Percentiles rank a stretch among this genome's conserved stretches.
phyloP scores from a whole-genome alignment of 108 stramenopile species.

The Epipyxis sp. region DNA sequence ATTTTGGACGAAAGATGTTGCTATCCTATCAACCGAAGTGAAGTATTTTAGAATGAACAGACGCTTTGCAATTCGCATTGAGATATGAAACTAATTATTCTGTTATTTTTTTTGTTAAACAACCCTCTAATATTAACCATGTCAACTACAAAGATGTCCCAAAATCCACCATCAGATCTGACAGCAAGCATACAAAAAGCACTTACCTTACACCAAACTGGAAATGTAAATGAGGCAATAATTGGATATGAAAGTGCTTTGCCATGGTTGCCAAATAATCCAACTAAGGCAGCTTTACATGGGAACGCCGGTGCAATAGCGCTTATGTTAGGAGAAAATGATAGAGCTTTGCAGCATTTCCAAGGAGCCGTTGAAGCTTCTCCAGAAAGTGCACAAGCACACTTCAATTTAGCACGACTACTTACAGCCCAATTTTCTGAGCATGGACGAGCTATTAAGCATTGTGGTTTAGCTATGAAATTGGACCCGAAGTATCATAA shows the following conservation, averaged over 20 bases:
- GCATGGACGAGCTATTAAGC: slow-evolving; percentile 15
- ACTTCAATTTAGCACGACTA: slow-evolving; percentile 15
- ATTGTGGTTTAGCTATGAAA: slow-evolving; percentile 19
- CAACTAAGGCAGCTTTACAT: background rate
- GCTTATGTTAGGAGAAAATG: background rate
- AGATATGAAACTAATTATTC: too few species aligned
- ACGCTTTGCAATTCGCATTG: too few species aligned
- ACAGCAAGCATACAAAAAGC: background rate
- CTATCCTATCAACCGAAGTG: too few species aligned
- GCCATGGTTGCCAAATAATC: background rate
- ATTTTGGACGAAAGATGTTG: too few species aligned
- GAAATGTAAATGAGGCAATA: slow-evolving; percentile 3
- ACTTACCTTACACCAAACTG: background rate
- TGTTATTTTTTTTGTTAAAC: too few species aligned
- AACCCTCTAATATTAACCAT: too few species aligned
- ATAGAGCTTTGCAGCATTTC: background rate
- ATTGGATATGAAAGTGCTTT: background rate
- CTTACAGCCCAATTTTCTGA: background rate
- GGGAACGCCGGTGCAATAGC: slow-evolving; percentile 14
- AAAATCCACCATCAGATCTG: too few species aligned
- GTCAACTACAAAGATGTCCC: too few species aligned
- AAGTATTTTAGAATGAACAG: too few species aligned
- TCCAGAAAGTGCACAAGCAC: slow-evolving; percentile 7
- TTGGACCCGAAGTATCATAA: background rate
- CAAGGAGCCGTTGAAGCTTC: background rate